Evolutionary conservation across 805 yeast species (phyloP).

Genomic region (Saturnispora diversa): DNA sequence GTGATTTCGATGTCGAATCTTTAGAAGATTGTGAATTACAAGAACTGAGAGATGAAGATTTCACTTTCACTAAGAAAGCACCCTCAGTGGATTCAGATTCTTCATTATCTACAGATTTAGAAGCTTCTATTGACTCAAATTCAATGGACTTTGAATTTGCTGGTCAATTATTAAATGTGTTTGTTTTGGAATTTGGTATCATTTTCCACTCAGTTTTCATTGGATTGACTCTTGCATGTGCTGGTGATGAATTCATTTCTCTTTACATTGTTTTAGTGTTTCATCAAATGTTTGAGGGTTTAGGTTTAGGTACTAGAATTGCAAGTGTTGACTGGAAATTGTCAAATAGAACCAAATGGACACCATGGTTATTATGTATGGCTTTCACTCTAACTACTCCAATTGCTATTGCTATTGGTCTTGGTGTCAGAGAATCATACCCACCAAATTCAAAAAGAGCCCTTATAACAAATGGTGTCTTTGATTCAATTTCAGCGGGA

Average conservation of each 20-base stretch:
- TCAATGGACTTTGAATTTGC: constrained; percentile 31
- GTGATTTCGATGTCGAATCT: neutral
- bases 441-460: constrained; percentile 51
- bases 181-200: constrained; percentile 70
- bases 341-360: constrained; percentile 23
- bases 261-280: constrained; percentile 61
- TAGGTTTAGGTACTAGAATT: constrained; percentile 75
- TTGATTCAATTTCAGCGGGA: constrained; percentile 73
- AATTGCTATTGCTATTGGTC: constrained; percentile 67
- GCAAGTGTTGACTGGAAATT: constrained; percentile 42
- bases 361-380: constrained; percentile 52
- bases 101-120: neutral
- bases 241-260: constrained; percentile 68
- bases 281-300: constrained; percentile 81
- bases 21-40: constrained; percentile 6
- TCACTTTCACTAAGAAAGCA: neutral
- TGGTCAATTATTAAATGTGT: constrained; percentile 47
- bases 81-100: neutral
- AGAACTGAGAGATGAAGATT: constrained; percentile 3
- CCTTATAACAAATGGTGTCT: constrained; percentile 59
- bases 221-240: constrained; percentile 68
- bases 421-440: constrained; percentile 61
- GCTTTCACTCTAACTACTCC: constrained; percentile 58
- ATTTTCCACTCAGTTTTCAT: constrained; percentile 77
- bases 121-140: neutral